These are phyloP conservation scores for Ophiostoma ulmi DNA, from an alignment of 2,329 filamentous ascomycete genomes.

Conservation along the genomic window DNA sequence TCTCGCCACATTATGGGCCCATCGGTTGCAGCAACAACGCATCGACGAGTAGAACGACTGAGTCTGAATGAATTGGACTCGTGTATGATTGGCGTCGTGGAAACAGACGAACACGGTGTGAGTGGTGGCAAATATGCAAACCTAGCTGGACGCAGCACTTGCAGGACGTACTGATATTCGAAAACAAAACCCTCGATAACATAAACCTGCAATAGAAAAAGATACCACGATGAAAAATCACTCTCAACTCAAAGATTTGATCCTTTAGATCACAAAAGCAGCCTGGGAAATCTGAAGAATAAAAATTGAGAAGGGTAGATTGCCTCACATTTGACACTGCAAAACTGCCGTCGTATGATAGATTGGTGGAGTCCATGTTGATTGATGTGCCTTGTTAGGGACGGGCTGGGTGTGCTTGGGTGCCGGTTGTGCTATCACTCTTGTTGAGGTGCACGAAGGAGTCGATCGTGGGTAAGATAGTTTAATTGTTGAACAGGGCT, in stretches of 20 bases:
- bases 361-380: slow-evolving; percentile 3
- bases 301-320: background rate
- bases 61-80: background rate
- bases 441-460: background rate
- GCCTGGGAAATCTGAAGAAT: background rate
- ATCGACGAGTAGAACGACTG: background rate
- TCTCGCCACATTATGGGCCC: background rate
- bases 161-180: background rate
- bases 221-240: background rate
- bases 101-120: background rate
- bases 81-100: background rate
- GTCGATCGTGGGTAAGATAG: background rate
- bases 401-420: background rate
- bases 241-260: background rate
- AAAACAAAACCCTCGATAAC: no score
- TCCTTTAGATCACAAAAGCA: background rate
- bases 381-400: background rate
- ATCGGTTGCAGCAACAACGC: background rate
- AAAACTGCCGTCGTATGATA: slow-evolving; percentile 11
- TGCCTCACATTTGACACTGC: slow-evolving; percentile 8
- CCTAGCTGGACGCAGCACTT: background rate
- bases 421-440: background rate
- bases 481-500: background rate
- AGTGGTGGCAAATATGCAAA: background rate
- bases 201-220: background rate